Evolutionary conservation across 2,329 filamentous ascomycete genomes (phyloP).

Genomic region (Talaromyces albobiverticillius): DNA sequence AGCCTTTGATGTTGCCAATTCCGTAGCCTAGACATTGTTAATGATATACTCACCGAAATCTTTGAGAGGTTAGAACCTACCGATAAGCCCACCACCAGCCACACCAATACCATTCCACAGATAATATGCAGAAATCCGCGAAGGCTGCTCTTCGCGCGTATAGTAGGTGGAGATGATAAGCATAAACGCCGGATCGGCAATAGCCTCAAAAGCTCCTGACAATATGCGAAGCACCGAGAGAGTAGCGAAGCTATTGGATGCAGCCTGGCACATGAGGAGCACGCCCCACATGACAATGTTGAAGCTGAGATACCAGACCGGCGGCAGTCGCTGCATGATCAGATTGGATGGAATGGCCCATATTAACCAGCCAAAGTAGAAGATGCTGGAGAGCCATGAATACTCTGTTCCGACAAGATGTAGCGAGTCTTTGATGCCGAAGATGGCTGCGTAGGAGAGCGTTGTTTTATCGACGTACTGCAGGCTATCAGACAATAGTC

Average conservation of each 20-base stretch:
- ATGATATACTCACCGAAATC: background rate
- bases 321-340: slow-evolving; percentile 23
- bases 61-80: background rate
- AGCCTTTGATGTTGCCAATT: slow-evolving; percentile 2
- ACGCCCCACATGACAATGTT: slow-evolving; percentile 28
- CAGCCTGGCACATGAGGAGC: slow-evolving; percentile 45
- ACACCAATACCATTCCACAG: slow-evolving; percentile 12
- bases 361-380: slow-evolving; percentile 41
- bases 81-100: slow-evolving; percentile 8
- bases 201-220: slow-evolving; percentile 53
- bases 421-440: slow-evolving; percentile 49
- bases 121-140: slow-evolving; percentile 7
- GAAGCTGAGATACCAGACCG: slow-evolving; percentile 14
- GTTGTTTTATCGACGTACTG: slow-evolving; percentile 20
- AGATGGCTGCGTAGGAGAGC: slow-evolving; percentile 50
- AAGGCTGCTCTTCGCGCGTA: slow-evolving; percentile 9
- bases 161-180: slow-evolving; percentile 37
- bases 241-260: slow-evolving; percentile 50
- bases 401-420: slow-evolving; percentile 36
- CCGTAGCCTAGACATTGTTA: slow-evolving; percentile 1
- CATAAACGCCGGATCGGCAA: slow-evolving; percentile 56
- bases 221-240: slow-evolving; percentile 53
- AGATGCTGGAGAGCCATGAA: slow-evolving; percentile 41
- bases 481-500: background rate
- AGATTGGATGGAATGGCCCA: slow-evolving; percentile 27